Percentiles rank a stretch among this genome's conserved stretches.
Evolutionary conservation across 352 stramenopile species (phyloP).

Genomic region (Pythium brachiatum): DNA sequence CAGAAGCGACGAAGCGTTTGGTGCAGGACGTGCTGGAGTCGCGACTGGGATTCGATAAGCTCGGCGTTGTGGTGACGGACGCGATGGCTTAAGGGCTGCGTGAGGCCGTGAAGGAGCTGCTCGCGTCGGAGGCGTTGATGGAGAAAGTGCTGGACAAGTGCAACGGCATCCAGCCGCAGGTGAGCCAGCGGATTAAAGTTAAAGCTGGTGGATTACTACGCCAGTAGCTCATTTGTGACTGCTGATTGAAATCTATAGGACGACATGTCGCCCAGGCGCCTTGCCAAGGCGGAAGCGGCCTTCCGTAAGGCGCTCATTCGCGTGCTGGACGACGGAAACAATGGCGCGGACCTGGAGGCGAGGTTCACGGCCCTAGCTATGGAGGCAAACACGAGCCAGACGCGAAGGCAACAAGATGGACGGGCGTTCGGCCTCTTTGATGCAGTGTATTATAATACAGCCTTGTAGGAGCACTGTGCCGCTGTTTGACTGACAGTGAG

Average conservation of each 20-base stretch:
- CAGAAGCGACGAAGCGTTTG: no score
- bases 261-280: background rate
- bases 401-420: no score
- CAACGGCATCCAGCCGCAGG: background rate
- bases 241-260: background rate
- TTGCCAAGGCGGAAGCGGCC: background rate
- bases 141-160: background rate
- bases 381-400: no score
- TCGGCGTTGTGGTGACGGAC: background rate
- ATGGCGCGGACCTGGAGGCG: background rate
- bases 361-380: background rate
- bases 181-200: no score
- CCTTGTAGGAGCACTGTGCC: no score
- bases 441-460: no score
- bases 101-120: background rate
- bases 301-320: background rate
- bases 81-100: background rate
- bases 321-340: background rate
- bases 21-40: background rate
- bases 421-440: no score
- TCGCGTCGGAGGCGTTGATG: background rate
- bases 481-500: no score
- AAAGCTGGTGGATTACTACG: no score
- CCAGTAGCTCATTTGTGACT: background rate
- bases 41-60: background rate